Evolutionary conservation across 139 green algal species (phyloP).

Genomic region (Zygnema circumcarinatum): DNA sequence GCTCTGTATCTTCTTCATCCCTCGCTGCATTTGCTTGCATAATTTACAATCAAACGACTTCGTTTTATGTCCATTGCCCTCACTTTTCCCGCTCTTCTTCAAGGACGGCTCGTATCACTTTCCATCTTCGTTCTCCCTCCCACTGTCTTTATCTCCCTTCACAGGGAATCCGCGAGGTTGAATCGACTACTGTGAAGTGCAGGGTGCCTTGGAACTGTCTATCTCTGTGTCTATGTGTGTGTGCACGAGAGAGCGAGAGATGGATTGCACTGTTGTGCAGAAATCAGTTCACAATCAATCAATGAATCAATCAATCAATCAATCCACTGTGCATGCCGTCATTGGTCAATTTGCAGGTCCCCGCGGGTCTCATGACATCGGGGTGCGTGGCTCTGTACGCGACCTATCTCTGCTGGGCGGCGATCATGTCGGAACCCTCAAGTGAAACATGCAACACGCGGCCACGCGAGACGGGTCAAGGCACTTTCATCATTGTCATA

Average conservation of each 20-base stretch:
- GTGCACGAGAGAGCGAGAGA: too few relatives aligned
- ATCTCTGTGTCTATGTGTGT: too few relatives aligned
- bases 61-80: background rate
- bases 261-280: too few relatives aligned
- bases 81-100: background rate
- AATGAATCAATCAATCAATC: too few relatives aligned
- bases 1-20: background rate
- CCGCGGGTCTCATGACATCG: slow-evolving; percentile 44
- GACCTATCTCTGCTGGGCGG: slow-evolving; percentile 45
- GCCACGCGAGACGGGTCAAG: slow-evolving; percentile 18
- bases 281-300: too few relatives aligned
- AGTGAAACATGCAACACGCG: slow-evolving; percentile 47
- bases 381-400: slow-evolving; percentile 43
- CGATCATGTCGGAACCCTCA: slow-evolving; percentile 55
- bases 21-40: too few relatives aligned
- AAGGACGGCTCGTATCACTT: background rate
- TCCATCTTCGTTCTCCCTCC: background rate
- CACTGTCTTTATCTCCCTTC: too few relatives aligned
- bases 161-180: too few relatives aligned
- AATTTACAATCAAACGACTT: too few relatives aligned
- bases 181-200: too few relatives aligned
- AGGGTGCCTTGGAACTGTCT: too few relatives aligned
- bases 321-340: background rate
- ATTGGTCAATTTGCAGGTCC: too few relatives aligned
- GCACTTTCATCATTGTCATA: slow-evolving; percentile 11